A percentile compares a stretch with the other conserved stretches of the same genome.
These are phyloP conservation scores for Heritiera fomes DNA, from an alignment of 345 rosid species.

Conservation along the genomic window DNA sequence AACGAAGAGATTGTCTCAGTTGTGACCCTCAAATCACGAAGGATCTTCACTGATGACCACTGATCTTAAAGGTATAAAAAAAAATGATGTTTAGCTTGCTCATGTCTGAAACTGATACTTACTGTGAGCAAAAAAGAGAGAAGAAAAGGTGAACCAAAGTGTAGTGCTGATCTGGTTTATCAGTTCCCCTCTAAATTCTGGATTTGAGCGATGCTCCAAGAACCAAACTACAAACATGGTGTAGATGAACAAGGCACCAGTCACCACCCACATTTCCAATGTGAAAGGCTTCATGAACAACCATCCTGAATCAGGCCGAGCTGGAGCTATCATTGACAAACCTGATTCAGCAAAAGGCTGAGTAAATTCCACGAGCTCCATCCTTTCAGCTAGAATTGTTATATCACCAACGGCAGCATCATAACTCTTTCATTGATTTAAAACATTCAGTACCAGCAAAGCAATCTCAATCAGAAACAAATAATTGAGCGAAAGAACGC, in stretches of 20 bases:
- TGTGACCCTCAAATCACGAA: no score
- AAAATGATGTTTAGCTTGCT: not conserved
- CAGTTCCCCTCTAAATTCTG: conserved; percentile 39
- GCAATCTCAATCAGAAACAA: conserved; percentile 11
- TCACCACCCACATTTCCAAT: conserved; percentile 44
- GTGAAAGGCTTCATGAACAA: conserved; percentile 53
- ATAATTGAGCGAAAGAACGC: not conserved
- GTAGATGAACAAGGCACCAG: conserved; percentile 41
- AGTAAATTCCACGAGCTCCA: conserved; percentile 44
- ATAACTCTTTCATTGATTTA: conserved; percentile 32
- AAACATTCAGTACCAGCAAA: not conserved
- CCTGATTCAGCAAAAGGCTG: conserved; percentile 56
- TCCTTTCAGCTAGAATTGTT: conserved; percentile 45
- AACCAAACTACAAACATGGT: conserved; percentile 51
- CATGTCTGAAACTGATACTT: conserved; percentile 14
- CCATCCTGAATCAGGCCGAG: conserved; percentile 31
- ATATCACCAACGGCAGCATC: conserved; percentile 50
- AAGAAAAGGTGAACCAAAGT: conserved; percentile 48
- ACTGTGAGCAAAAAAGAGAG: conserved; percentile 60
- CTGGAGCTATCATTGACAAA: conserved; percentile 48
- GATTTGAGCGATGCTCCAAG: conserved; percentile 39
- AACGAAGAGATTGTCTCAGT: no score
- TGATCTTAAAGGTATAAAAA: not conserved
- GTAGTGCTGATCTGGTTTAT: conserved; percentile 40
- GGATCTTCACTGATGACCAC: no score